Conservation (phyloP, 148 eudicot genomes). For the Rhododendron ferrugineum region DNA sequence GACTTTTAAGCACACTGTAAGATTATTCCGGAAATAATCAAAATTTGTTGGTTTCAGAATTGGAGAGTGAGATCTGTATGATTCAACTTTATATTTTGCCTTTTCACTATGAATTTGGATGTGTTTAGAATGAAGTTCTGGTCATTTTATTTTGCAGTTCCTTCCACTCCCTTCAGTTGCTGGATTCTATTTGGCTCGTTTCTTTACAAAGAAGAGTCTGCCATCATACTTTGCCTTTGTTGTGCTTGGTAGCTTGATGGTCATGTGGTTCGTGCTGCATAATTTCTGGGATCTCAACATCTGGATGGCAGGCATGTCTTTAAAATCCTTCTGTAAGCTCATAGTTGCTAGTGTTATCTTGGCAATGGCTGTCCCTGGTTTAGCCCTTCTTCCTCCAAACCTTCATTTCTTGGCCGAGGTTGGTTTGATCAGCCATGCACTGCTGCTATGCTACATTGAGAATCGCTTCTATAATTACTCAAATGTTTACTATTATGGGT, state of each 20-base stretch:
- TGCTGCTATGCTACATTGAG: conserved; percentile 89
- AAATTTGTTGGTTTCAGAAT: neutral
- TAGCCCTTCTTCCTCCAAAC: conserved; percentile 81
- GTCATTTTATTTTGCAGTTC: conserved; percentile 57
- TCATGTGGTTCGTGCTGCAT: conserved; percentile 89
- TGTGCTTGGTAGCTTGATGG: conserved; percentile 87
- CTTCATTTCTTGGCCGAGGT: conserved; percentile 66
- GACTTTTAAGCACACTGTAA: neutral
- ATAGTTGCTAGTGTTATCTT: conserved; percentile 71
- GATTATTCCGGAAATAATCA: neutral
- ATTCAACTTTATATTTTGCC: neutral
- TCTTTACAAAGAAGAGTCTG: conserved; percentile 78
- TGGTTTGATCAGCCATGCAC: conserved; percentile 73
- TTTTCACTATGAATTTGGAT: neutral
- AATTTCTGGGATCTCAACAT: conserved; percentile 96
- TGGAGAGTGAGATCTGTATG: neutral
- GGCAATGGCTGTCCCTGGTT: conserved; percentile 86
- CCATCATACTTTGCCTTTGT: conserved; percentile 85
- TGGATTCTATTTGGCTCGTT: conserved; percentile 91
- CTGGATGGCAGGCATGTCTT: conserved; percentile 98
- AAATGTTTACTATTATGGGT: conserved; percentile 76
- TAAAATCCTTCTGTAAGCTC: conserved; percentile 86
- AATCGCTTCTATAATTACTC: conserved; percentile 83
- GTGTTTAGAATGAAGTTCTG: conserved; percentile 13
- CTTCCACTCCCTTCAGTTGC: conserved; percentile 81